These are phyloP conservation scores for Moricandia arvensis DNA, from an alignment of 345 rosid species.

Conservation along the genomic window DNA sequence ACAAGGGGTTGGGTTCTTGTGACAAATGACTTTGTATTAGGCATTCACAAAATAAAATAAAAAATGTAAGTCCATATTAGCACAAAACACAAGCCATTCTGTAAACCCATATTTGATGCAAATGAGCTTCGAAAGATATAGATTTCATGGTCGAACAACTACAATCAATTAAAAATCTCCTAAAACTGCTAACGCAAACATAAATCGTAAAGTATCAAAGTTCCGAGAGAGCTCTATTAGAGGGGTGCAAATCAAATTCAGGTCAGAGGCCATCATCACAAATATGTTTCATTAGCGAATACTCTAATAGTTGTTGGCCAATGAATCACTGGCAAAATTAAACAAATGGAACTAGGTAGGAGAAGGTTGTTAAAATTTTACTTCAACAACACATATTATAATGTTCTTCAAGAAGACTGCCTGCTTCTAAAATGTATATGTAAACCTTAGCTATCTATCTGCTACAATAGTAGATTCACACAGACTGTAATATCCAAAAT, in stretches of 20 bases:
- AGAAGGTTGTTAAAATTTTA: not conserved
- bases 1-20: not conserved
- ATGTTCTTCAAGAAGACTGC: no score
- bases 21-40: not conserved
- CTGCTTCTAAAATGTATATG: not conserved
- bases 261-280: not conserved
- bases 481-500: not conserved
- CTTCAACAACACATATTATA: not conserved
- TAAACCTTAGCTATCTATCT: not conserved
- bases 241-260: no score
- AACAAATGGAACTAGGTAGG: not conserved
- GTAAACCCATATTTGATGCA: not conserved
- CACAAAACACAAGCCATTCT: not conserved
- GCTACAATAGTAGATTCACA: constrained; percentile 7
- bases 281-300: not conserved
- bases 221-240: no score
- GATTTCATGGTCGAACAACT: not conserved
- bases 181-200: not conserved
- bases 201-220: not conserved
- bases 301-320: no score
- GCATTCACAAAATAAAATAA: no score
- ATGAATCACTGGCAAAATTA: no score
- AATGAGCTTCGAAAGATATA: not conserved
- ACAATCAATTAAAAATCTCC: no score
- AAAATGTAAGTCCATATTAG: not conserved